Base-by-base conservation (phyloP, 2,329 filamentous ascomycete species). In the Septoria petroselini region DNA sequence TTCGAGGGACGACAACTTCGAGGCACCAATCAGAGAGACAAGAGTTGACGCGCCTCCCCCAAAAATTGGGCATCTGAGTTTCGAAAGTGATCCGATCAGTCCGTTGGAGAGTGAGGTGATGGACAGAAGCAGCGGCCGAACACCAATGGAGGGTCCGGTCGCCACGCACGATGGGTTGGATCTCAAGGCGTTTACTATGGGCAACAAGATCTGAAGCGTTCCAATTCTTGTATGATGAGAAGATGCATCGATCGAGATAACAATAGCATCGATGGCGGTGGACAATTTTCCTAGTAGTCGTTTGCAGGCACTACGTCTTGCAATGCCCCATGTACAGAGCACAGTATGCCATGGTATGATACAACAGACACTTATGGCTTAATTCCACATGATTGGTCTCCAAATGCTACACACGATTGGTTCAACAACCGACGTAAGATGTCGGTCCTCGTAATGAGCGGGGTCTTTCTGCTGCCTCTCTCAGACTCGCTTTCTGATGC, bases 141-240 rank as follows among this genome's bases (percentile, higher is more conserved):
- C 75, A 14, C 66, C 60, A 1, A 44, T 82, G 21, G 79, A 84
- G 53, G 75, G 75, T 0, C 82, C 80, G 54, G 71, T 78, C 15
- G 82, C 80, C 2, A 78, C 72, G 3, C 58, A 67, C 9, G 74
- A 78, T 53, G 43, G 40, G 25, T 19, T 52, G 33, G 45, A 52
- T 40, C 39, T 48, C 30, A 48, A 48, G 25, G 30, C 31, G n/a
- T 35, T 30, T 4, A 41, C 27, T 3, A 47, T 39, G 43, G 35
- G 29, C 11, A 47, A 47, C 35, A 47, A 47, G 18, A 31, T 40
- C n/a, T 47, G 43, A 47, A 21, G 34, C 23, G 23, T 27, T 27
- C 5, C 23, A 33, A 7, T 11, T n/a, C 14, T 11, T 23, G 18
- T 19, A 14, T 21, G 15, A 3, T 3, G n/a, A 19, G 7, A 18